Conservation (phyloP, 176 grass and related monocot genomes). For the Aegilops longissima region DNA sequence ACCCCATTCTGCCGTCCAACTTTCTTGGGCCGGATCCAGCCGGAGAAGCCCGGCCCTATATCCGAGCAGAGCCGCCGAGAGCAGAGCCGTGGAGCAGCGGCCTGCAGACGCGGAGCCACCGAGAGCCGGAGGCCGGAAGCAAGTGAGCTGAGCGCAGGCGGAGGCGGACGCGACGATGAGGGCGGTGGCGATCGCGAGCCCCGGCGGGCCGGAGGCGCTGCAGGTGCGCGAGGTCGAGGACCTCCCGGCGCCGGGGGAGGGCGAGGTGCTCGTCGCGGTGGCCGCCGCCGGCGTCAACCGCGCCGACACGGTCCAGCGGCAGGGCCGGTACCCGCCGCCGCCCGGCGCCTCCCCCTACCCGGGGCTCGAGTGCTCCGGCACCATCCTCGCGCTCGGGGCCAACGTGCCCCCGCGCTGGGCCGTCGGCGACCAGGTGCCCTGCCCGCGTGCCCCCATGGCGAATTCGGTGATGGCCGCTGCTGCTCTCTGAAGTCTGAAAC, state of each 20-base stretch:
- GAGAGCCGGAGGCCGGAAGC: background rate
- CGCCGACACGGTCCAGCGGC: conserved; percentile 72
- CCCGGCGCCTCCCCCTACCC: conserved; percentile 64
- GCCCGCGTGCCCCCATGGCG: background rate
- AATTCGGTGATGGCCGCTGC: background rate
- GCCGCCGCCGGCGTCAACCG: conserved; percentile 70
- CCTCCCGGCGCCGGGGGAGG: conserved; percentile 40
- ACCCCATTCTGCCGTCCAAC: too few species aligned
- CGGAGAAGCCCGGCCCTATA: background rate
- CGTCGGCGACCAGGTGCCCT: conserved; percentile 62
- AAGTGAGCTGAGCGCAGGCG: background rate
- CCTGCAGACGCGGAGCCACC: background rate
- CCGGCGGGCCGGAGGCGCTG: conserved; percentile 72
- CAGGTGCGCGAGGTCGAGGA: conserved; percentile 63
- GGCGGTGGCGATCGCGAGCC: conserved; percentile 63
- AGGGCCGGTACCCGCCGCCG: conserved; percentile 55
- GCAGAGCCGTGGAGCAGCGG: background rate
- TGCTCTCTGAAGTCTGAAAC: background rate
- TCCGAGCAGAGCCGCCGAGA: too few species aligned
- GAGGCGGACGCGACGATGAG: conserved; percentile 50
- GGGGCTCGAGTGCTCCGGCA: conserved; percentile 83
- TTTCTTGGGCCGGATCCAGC: too few species aligned
- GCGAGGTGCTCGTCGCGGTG: conserved; percentile 70
- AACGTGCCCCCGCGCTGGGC: conserved; percentile 42
- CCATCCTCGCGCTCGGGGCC: conserved; percentile 56